A percentile compares a stretch with the other conserved stretches of the same genome.
Conservation (phyloP, 192 early-diverging fungal species). For the Paraglomus brasilianum region DNA sequence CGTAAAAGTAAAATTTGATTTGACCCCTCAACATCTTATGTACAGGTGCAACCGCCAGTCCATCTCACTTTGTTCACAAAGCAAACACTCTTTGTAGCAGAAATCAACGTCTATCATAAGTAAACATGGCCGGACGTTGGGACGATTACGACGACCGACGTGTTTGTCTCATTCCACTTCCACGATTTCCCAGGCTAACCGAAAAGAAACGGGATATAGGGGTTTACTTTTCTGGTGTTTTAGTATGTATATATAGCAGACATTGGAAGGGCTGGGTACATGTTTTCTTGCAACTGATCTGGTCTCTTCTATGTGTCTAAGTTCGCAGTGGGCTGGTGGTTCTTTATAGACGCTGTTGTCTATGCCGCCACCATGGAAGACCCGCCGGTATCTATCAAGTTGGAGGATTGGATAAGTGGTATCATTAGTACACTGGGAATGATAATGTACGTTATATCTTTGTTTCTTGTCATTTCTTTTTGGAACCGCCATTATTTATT, state of each 20-base stretch:
- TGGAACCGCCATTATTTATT: neutral
- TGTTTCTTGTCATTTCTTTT: neutral
- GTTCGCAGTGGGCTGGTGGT: slow-evolving; percentile 65
- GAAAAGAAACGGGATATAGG: slow-evolving; percentile 42
- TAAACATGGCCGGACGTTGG: slow-evolving; percentile 9
- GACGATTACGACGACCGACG: slow-evolving; percentile 25
- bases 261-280: too few species aligned
- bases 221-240: slow-evolving; percentile 40
- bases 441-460: slow-evolving; percentile 48
- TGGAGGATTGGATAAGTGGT: slow-evolving; percentile 62
- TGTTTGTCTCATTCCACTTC: slow-evolving; percentile 40
- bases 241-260: slow-evolving; percentile 30
- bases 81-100: too few species aligned
- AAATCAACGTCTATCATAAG: too few species aligned
- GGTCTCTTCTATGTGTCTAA: slow-evolving; percentile 18
- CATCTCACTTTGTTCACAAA: too few species aligned
- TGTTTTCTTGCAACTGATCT: slow-evolving; percentile 1
- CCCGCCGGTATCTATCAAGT: slow-evolving; percentile 29
- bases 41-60: too few species aligned
- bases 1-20: too few species aligned
- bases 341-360: slow-evolving; percentile 58
- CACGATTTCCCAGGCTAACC: slow-evolving; percentile 34
- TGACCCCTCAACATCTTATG: too few species aligned
- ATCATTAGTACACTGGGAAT: slow-evolving; percentile 57
- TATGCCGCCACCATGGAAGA: slow-evolving; percentile 33